Evolutionary conservation across 2,329 filamentous ascomycete genomes (phyloP), one percentile per base, ranked within the genome.

Genomic region (Exophiala lecanii-corni): DNA sequence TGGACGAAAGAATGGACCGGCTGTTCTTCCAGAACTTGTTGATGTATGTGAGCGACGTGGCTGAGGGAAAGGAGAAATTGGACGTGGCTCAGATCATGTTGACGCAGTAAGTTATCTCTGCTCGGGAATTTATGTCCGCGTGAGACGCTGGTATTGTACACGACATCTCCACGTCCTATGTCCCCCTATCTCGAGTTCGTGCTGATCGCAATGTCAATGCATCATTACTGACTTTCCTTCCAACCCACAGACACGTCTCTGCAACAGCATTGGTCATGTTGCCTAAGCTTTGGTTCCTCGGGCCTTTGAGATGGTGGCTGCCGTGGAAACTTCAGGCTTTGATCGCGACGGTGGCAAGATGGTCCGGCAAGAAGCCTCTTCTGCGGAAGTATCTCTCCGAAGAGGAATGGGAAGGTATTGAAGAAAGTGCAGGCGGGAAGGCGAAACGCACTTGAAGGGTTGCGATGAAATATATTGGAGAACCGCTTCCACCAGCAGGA

Each of bases 231-330:
- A 30, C n/a, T 17, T 23, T 9, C 9, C 25, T 19, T 7, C 21
- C 26, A 17, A 40, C 10, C 10, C 23, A 35, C 33, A 50, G 47
- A 41, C 48, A 51, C 32, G 32, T 40, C 15, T 38, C 37, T 6
- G 41, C 84, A 32, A 87, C 73, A 0, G 78, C 73, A 30, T 74
- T 73, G 4, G 71, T 77, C 80, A 87, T 84, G 59, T 86, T 87
- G 12, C 83, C 83, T 10, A 31, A 9, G 7, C 21, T 36, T 15
- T 45, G 25, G 31, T 41, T 42, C 21, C 41, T 51, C 19, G 48
- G 48, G 3, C 48, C 48, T 3, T 35, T 51, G 4, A 39, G 48
- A 28, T 51, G 48, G 48, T 51, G 45, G 45, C 34, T 51, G 15
- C 48, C 48, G 1, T 48, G 33, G 35, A 17, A 42, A 15, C 15